These are phyloP conservation scores for Penicillium pancosmium DNA, from an alignment of 495 filamentous ascomycete genomes.

Conservation along the genomic window DNA sequence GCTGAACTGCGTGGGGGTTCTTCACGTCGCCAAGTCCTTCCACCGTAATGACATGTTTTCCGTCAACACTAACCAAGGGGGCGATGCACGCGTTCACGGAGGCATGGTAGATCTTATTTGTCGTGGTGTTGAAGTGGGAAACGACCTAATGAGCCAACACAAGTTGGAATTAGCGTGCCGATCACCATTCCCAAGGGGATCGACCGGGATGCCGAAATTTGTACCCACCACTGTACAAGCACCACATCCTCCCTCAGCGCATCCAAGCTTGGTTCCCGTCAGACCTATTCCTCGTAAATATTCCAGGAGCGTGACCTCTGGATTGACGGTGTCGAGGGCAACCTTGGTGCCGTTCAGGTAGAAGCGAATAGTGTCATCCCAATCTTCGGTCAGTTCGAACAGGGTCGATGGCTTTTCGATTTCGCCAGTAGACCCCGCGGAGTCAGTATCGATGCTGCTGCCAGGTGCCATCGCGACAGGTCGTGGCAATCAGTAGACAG, in stretches of 20 bases:
- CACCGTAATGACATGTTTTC: conserved; percentile 97
- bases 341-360: conserved; percentile 97
- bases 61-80: conserved; percentile 88
- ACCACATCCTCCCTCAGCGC: conserved; percentile 94
- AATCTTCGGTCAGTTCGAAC: conserved; percentile 60
- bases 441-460: conserved; percentile 49
- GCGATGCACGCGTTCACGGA: conserved; percentile 94
- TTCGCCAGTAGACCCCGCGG: conserved; percentile 56
- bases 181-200: neutral
- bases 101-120: conserved; percentile 86
- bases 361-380: conserved; percentile 75
- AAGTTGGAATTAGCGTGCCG: neutral
- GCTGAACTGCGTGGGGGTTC: conserved; percentile 86
- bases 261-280: conserved; percentile 75
- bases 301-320: conserved; percentile 89
- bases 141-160: conserved; percentile 58
- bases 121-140: conserved; percentile 89
- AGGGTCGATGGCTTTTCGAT: conserved; percentile 48
- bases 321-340: conserved; percentile 77
- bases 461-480: conserved; percentile 57
- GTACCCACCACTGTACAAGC: conserved; percentile 88
- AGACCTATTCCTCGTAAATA: conserved; percentile 89
- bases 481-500: neutral
- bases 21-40: conserved; percentile 95
- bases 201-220: neutral